These are phyloP conservation scores for Gnomoniopsis sp. DNA, from an alignment of 2,329 filamentous ascomycete genomes.

Conservation along the genomic window DNA sequence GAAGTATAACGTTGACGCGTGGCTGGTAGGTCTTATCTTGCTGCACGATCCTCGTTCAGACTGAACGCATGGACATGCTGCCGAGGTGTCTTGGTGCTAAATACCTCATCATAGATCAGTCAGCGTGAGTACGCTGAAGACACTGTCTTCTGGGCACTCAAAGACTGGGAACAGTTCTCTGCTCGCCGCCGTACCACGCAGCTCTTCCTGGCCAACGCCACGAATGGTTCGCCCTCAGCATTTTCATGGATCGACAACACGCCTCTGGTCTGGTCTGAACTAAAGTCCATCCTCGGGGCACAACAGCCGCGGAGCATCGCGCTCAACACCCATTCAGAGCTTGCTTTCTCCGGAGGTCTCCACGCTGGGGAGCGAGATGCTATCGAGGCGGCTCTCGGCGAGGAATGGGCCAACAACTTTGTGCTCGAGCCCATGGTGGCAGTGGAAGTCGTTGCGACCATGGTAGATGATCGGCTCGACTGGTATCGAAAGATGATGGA, in stretches of 20 bases:
- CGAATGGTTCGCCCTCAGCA: constrained; percentile 23
- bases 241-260: constrained; percentile 48
- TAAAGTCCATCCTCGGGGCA: constrained; percentile 33
- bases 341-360: constrained; percentile 44
- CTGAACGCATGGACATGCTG: neutral
- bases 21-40: constrained; percentile 35
- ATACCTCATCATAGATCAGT: constrained; percentile 35
- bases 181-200: constrained; percentile 47
- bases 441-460: constrained; percentile 43
- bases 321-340: constrained; percentile 40
- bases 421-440: constrained; percentile 42
- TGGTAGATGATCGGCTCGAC: constrained; percentile 34
- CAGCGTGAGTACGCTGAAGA: constrained; percentile 51
- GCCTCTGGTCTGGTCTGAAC: constrained; percentile 36
- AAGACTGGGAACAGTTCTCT: constrained; percentile 42
- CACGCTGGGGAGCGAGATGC: constrained; percentile 44
- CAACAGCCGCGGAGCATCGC: constrained; percentile 37
- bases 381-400: constrained; percentile 32
- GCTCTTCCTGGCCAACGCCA: constrained; percentile 42
- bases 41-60: neutral
- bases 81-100: neutral
- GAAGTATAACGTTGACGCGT: constrained; percentile 45
- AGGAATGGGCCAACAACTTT: constrained; percentile 36
- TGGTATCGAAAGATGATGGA: constrained; percentile 45
- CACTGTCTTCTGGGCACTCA: constrained; percentile 49